These are phyloP conservation scores for Fraxinus paxiana DNA, from an alignment of 305 asterid genomes.

Conservation along the genomic window DNA sequence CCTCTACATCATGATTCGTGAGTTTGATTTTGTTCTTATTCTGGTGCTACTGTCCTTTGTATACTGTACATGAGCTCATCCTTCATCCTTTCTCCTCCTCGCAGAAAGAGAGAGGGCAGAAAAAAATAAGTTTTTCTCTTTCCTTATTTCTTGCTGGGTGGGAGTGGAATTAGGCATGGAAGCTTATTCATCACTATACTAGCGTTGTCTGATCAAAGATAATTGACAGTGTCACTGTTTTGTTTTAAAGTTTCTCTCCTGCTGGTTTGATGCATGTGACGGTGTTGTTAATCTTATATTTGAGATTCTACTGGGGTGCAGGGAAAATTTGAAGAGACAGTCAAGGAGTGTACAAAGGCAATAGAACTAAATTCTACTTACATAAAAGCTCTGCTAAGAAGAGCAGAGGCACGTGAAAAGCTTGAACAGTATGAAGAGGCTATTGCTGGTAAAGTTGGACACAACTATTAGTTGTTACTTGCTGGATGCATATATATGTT, in stretches of 20 bases:
- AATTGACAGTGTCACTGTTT: background rate
- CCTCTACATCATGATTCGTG: background rate
- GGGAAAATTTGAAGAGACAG: constrained; percentile 39
- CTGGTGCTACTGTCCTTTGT: background rate
- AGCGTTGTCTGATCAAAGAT: background rate
- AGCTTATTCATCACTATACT: background rate
- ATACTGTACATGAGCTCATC: background rate
- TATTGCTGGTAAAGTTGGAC: constrained; percentile 33
- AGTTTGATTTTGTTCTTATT: background rate
- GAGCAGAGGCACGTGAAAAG: constrained; percentile 47
- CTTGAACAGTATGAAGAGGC: constrained; percentile 46
- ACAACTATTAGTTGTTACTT: background rate
- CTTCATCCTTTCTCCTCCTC: background rate
- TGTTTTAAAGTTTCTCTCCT: constrained; percentile 16
- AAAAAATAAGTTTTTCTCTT: too few species aligned
- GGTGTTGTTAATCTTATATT: background rate
- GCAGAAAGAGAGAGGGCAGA: background rate
- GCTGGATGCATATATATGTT: background rate
- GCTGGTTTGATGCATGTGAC: background rate
- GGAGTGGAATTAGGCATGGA: background rate
- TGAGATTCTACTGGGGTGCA: constrained; percentile 8
- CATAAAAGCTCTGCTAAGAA: constrained; percentile 37
- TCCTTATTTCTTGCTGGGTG: background rate
- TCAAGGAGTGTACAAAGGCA: constrained; percentile 46
- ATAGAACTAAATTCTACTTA: constrained; percentile 39